phyloP scores from a whole-genome alignment of 116 monocot genomes.

The Posidonia oceanica region DNA sequence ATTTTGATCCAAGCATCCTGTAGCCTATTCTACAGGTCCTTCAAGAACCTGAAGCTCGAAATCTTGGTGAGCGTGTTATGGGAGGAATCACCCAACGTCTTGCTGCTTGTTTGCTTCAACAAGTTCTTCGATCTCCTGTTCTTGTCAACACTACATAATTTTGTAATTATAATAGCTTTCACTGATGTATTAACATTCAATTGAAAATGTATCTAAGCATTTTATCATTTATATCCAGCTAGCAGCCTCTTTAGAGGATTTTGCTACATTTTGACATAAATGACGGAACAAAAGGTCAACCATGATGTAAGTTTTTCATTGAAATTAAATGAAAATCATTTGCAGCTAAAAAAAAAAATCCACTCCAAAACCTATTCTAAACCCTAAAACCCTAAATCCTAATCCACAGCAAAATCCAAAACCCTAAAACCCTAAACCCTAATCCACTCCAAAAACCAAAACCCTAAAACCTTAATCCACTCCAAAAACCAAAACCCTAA shows the following conservation, averaged over 20 bases:
- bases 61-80: slow-evolving; percentile 57
- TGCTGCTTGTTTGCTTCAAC: slow-evolving; percentile 81
- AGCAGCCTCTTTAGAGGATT: neutral
- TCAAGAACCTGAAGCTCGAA: slow-evolving; percentile 77
- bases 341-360: too few species aligned
- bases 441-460: too few species aligned
- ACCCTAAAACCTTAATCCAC: too few species aligned
- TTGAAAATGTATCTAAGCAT: neutral
- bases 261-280: neutral
- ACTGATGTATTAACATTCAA: neutral
- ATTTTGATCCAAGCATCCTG: slow-evolving; percentile 84
- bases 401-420: too few species aligned
- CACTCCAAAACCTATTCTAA: too few species aligned
- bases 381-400: too few species aligned
- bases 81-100: slow-evolving; percentile 89
- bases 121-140: slow-evolving; percentile 54
- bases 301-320: slow-evolving; percentile 4
- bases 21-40: slow-evolving; percentile 93
- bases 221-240: neutral
- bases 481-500: too few species aligned
- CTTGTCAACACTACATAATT: slow-evolving; percentile 11
- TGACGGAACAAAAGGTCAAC: neutral
- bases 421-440: too few species aligned
- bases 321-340: neutral
- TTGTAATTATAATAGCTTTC: neutral